Percentiles rank a stretch among this genome's conserved stretches.
Conservation (phyloP, 2,329 filamentous ascomycete genomes). For the Talaromyces sp. region DNA sequence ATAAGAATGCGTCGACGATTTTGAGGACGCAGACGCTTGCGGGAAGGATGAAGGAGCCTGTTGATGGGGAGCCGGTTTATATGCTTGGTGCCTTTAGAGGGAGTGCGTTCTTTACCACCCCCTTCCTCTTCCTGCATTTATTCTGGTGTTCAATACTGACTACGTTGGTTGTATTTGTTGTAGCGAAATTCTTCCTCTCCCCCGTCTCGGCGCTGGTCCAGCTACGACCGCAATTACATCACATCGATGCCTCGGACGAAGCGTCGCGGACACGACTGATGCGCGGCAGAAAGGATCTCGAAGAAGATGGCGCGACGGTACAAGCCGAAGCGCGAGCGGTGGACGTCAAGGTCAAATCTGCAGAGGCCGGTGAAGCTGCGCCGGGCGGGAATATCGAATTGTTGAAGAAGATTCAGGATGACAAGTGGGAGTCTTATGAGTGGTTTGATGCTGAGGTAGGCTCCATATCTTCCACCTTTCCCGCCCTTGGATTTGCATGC, state of each 20-base stretch:
- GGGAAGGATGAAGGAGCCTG: constrained; percentile 70
- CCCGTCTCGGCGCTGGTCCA: constrained; percentile 80
- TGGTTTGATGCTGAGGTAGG: constrained; percentile 76
- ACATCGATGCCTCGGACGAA: constrained; percentile 81
- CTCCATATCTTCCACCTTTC: neutral
- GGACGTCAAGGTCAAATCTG: constrained; percentile 81
- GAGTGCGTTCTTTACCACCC: constrained; percentile 58
- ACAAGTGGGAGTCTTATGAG: constrained; percentile 74
- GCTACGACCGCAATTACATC: constrained; percentile 86
- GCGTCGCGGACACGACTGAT: constrained; percentile 44
- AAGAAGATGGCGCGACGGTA: constrained; percentile 46
- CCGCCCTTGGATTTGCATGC: neutral
- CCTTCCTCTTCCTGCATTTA: neutral
- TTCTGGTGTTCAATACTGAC: neutral
- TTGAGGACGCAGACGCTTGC: constrained; percentile 80
- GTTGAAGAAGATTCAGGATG: constrained; percentile 74
- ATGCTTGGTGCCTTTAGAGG: constrained; percentile 91
- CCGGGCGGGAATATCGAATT: constrained; percentile 72
- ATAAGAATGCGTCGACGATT: constrained; percentile 49
- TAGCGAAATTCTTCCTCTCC: constrained; percentile 63
- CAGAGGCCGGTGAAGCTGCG: constrained; percentile 64
- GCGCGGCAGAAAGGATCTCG: constrained; percentile 39
- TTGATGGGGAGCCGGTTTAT: constrained; percentile 70
- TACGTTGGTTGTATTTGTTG: too few relatives aligned
- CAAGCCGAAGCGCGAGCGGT: constrained; percentile 68